A percentile compares a stretch with the other conserved stretches of the same genome.
phyloP scores from a whole-genome alignment of 1,284 basidiomycete species.

The Pseudozyma pruni region DNA sequence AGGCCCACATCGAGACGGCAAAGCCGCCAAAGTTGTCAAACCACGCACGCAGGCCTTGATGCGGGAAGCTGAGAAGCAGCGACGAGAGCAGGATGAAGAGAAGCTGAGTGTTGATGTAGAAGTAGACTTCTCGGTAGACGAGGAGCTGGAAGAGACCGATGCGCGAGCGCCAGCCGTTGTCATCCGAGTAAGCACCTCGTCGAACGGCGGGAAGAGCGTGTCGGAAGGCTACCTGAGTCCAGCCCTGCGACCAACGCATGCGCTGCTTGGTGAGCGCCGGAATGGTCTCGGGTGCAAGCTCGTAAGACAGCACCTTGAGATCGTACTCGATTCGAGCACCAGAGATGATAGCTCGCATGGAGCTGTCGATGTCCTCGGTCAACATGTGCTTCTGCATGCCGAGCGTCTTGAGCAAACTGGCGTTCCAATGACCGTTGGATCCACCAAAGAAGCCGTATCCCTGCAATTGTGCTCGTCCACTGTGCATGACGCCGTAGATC shows the following conservation, averaged over 20 bases:
- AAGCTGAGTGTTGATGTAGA: constrained; percentile 50
- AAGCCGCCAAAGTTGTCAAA: constrained; percentile 56
- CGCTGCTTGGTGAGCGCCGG: constrained; percentile 57
- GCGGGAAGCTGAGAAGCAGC: constrained; percentile 34
- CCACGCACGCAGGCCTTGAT: constrained; percentile 34
- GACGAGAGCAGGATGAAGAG: constrained; percentile 44
- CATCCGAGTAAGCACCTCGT: constrained; percentile 54
- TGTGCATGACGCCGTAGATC: constrained; percentile 62
- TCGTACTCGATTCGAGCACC: constrained; percentile 62
- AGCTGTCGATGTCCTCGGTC: constrained; percentile 63
- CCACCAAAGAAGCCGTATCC: constrained; percentile 63
- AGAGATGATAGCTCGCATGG: constrained; percentile 59
- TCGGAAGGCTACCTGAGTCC: constrained; percentile 61
- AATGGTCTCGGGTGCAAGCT: constrained; percentile 55
- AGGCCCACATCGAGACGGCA: constrained; percentile 40
- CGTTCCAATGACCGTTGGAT: constrained; percentile 63
- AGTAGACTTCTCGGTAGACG: constrained; percentile 55
- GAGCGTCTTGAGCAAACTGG: constrained; percentile 52
- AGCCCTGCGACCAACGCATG: constrained; percentile 62
- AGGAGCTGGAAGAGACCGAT: constrained; percentile 59
- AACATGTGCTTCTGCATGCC: constrained; percentile 61
- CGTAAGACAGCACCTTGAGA: constrained; percentile 57
- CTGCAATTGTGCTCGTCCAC: constrained; percentile 55
- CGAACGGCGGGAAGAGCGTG: constrained; percentile 50
- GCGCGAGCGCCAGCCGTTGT: constrained; percentile 45